Percentiles rank a stretch among this genome's conserved stretches.
Evolutionary conservation across 2,329 filamentous ascomycete species (phyloP).

Genomic region (Penicillium digitatum): DNA sequence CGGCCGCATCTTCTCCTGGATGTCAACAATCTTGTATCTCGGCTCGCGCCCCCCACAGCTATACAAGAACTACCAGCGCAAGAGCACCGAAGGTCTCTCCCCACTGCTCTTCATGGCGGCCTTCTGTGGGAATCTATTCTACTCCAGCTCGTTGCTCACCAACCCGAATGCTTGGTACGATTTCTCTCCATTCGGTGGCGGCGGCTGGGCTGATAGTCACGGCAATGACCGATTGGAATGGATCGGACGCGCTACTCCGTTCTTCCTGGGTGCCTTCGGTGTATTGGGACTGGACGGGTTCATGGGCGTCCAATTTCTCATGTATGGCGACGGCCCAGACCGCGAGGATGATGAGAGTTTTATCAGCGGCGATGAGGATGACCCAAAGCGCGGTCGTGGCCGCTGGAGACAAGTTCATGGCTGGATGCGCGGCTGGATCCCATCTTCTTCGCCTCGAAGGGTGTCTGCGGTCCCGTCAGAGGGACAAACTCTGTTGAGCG

Average conservation of each 20-base stretch:
- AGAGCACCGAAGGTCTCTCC: constrained; percentile 61
- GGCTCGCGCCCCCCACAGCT: constrained; percentile 61
- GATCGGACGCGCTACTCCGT: constrained; percentile 57
- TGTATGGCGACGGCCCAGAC: constrained; percentile 51
- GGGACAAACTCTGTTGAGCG: constrained; percentile 29
- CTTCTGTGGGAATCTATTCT: constrained; percentile 66
- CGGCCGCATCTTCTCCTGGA: constrained; percentile 54
- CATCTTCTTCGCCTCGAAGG: constrained; percentile 42
- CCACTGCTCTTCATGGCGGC: constrained; percentile 62
- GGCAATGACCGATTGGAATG: constrained; percentile 55
- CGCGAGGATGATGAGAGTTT: constrained; percentile 14
- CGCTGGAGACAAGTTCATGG: constrained; percentile 58
- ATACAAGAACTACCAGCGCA: constrained; percentile 61
- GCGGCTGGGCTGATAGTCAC: constrained; percentile 56
- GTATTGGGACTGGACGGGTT: constrained; percentile 60
- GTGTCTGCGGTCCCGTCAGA: constrained; percentile 20
- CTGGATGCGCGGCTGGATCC: constrained; percentile 65
- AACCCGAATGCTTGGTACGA: constrained; percentile 62
- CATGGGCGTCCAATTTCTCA: constrained; percentile 60
- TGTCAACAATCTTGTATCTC: constrained; percentile 55
- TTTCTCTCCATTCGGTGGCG: constrained; percentile 53
- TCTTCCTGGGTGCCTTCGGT: constrained; percentile 63
- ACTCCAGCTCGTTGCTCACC: constrained; percentile 58
- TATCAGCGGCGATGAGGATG: constrained; percentile 33
- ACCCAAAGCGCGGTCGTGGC: constrained; percentile 40